Percentiles rank a stretch among this genome's conserved stretches.
Conservation (phyloP, 2,329 filamentous ascomycete species). For the Pseudogymnoascus sp. region DNA sequence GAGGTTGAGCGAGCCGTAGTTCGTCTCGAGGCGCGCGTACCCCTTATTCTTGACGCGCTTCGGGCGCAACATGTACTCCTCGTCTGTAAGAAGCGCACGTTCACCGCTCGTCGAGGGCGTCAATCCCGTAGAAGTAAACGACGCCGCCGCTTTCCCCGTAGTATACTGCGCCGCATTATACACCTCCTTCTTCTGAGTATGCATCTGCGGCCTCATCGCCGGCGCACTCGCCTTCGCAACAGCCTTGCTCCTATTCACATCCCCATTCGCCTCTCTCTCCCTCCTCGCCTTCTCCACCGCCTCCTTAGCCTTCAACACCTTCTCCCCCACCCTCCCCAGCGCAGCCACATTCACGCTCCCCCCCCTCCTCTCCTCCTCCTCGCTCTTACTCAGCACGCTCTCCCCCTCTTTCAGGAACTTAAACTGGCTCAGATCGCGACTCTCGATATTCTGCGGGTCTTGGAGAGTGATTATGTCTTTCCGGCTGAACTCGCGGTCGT, state of each 20-base stretch:
- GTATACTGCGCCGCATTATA: slow-evolving; percentile 88
- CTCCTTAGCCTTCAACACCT: slow-evolving; percentile 84
- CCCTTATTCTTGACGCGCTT: slow-evolving; percentile 83
- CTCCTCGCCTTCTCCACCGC: slow-evolving; percentile 85
- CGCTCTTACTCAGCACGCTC: slow-evolving; percentile 58
- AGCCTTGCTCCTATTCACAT: slow-evolving; percentile 44
- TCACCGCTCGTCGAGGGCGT: slow-evolving; percentile 87
- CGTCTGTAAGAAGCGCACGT: slow-evolving; percentile 77
- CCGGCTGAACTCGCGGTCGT: slow-evolving; percentile 76
- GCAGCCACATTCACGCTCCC: slow-evolving; percentile 71
- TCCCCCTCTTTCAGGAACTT: slow-evolving; percentile 81
- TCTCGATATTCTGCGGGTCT: slow-evolving; percentile 83
- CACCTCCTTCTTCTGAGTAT: slow-evolving; percentile 52
- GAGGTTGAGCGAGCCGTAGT: slow-evolving; percentile 73
- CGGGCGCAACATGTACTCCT: slow-evolving; percentile 94
- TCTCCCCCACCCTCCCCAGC: slow-evolving; percentile 67
- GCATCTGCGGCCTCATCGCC: slow-evolving; percentile 35
- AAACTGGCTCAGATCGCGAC: slow-evolving; percentile 77
- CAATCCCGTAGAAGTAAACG: slow-evolving; percentile 88
- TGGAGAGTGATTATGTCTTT: slow-evolving; percentile 94
- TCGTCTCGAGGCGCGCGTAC: slow-evolving; percentile 85
- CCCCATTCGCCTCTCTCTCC: slow-evolving; percentile 54
- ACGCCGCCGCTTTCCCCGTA: slow-evolving; percentile 82
- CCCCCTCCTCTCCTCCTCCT: slow-evolving; percentile 57
- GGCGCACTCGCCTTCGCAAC: slow-evolving; percentile 29